phyloP scores from a whole-genome alignment of 495 filamentous ascomycete genomes.

The Hyaloscypha finlandica region DNA sequence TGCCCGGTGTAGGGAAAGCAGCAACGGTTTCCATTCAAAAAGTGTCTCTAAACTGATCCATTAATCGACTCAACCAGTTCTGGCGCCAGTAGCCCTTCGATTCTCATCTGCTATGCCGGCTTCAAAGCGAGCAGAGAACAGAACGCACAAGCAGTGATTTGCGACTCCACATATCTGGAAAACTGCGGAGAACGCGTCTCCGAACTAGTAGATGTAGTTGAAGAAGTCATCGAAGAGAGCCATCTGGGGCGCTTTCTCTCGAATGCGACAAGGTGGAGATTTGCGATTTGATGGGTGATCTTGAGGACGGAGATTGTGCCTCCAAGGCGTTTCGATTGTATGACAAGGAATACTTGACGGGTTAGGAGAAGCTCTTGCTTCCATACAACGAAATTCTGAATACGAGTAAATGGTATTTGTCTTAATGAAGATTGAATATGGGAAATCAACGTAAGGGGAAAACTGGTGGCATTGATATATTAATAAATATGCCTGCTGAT shows the following conservation, averaged over 20 bases:
- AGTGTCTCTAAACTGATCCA: too few species aligned
- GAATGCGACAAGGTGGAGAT: not conserved
- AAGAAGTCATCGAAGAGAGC: constrained; percentile 9
- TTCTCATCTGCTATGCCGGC: not conserved
- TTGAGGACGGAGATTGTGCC: not conserved
- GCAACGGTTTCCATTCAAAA: too few species aligned
- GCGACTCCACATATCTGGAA: constrained; percentile 3
- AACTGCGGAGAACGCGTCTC: not conserved
- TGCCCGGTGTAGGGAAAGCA: too few species aligned
- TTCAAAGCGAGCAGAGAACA: not conserved
- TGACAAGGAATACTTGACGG: too few species aligned
- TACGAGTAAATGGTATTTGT: not conserved
- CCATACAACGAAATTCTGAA: too few species aligned
- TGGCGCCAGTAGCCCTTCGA: not conserved
- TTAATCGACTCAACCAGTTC: too few species aligned
- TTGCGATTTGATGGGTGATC: not conserved
- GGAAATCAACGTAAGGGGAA: too few species aligned
- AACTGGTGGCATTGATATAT: too few species aligned
- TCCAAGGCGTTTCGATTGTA: too few species aligned
- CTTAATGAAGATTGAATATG: too few species aligned
- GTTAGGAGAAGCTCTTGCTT: too few species aligned
- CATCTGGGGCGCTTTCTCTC: not conserved
- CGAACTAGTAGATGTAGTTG: not conserved
- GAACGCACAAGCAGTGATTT: not conserved
- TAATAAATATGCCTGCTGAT: not conserved